Evolutionary conservation across 768 basidiomycete species (phyloP).

Genomic region (Termitomyces bulborhizus): DNA sequence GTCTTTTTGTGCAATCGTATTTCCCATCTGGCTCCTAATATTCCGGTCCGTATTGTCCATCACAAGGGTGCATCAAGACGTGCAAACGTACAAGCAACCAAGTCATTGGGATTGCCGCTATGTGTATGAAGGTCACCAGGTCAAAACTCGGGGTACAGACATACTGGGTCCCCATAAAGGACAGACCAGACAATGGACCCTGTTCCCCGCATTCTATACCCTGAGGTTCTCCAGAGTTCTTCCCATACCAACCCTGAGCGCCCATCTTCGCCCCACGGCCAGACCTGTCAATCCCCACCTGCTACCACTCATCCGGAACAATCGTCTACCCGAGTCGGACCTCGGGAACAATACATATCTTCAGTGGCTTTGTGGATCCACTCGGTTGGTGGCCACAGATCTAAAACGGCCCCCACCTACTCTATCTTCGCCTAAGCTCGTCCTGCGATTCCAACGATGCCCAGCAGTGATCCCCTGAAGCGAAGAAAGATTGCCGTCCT

Average conservation of each 20-base stretch:
- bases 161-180: constrained; percentile 7
- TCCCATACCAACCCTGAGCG: constrained; percentile 6
- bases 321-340: constrained; percentile 11
- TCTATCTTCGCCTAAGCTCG: constrained; percentile 25
- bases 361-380: constrained; percentile 1
- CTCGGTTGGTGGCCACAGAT: background rate
- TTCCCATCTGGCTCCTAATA: constrained; percentile 4
- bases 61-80: constrained; percentile 8
- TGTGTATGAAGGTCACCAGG: constrained; percentile 12
- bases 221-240: background rate
- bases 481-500: constrained; percentile 82
- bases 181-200: background rate
- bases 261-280: background rate
- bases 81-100: constrained; percentile 14
- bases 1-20: background rate
- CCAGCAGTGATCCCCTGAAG: constrained; percentile 32
- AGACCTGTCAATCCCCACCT: background rate
- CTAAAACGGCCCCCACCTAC: background rate
- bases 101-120: constrained; percentile 5
- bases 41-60: constrained; percentile 1
- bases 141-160: constrained; percentile 3
- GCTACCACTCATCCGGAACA: background rate
- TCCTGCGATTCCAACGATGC: constrained; percentile 17
- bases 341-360: background rate
- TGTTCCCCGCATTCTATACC: constrained; percentile 3